phyloP scores from a whole-genome alignment of 2,329 filamentous ascomycete genomes.

The Arthroderma sp. region DNA sequence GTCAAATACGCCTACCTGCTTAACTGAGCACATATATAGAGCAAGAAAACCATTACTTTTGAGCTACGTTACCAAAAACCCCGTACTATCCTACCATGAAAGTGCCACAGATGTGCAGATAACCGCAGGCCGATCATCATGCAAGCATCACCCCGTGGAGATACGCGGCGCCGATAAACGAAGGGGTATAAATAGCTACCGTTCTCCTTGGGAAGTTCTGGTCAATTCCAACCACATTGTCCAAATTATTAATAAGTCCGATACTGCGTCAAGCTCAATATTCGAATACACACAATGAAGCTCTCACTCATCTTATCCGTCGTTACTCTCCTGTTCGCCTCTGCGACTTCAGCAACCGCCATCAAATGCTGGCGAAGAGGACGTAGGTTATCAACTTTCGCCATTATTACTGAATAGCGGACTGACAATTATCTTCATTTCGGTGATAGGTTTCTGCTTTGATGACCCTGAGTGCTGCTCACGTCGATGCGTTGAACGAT shows the following conservation, averaged over 20 bases:
- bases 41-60: not conserved
- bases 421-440: not conserved
- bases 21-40: not conserved
- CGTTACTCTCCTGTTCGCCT: not conserved
- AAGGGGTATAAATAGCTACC: not conserved
- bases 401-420: not conserved
- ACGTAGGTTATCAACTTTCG: not conserved
- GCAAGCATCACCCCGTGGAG: not conserved
- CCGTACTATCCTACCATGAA: not conserved
- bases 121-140: not conserved
- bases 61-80: not conserved
- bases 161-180: not conserved
- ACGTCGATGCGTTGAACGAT: not conserved
- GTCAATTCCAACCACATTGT: not conserved
- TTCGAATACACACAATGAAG: not conserved
- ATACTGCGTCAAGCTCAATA: not conserved
- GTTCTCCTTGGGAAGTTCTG: not conserved
- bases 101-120: not conserved
- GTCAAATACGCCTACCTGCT: not conserved
- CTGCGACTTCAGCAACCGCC: not conserved
- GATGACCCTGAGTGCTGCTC: slow-evolving; percentile 1
- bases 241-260: not conserved
- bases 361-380: not conserved
- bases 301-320: not conserved
- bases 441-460: not conserved